phyloP scores from a whole-genome alignment of 257 asterid genomes.

The Prunella vulgaris region DNA sequence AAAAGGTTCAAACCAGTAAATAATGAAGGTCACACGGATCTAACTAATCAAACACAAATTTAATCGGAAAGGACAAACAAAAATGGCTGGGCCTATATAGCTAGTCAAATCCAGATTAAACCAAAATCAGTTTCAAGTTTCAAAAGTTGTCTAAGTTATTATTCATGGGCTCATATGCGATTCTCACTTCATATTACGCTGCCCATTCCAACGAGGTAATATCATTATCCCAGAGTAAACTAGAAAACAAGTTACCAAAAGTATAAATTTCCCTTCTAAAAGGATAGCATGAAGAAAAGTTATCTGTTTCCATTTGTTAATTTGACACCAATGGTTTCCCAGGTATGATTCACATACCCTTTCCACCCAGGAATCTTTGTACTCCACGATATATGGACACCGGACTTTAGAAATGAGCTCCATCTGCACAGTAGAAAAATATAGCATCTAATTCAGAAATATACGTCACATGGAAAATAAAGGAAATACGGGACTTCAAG shows the following conservation, averaged over 20 bases:
- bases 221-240: not conserved
- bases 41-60: not conserved
- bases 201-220: not conserved
- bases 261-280: conserved; percentile 7
- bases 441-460: conserved; percentile 5
- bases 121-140: not conserved
- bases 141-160: not conserved
- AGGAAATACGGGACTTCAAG: not conserved
- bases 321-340: not conserved
- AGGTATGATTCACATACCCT: conserved; percentile 46
- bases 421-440: conserved; percentile 56
- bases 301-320: not conserved
- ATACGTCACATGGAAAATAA: conserved; percentile 3
- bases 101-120: not conserved
- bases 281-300: not conserved
- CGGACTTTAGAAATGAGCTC: conserved; percentile 84
- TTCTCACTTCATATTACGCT: not conserved
- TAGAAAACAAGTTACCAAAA: not conserved
- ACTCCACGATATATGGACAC: conserved; percentile 84
- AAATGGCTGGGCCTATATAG: not conserved
- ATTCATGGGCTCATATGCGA: not conserved
- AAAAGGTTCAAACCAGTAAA: too few relatives aligned
- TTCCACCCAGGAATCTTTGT: conserved; percentile 99
- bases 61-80: not conserved
- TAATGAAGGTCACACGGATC: not conserved